phyloP scores from a whole-genome alignment of 441 rosid genomes.

The Biscutella laevigata region DNA sequence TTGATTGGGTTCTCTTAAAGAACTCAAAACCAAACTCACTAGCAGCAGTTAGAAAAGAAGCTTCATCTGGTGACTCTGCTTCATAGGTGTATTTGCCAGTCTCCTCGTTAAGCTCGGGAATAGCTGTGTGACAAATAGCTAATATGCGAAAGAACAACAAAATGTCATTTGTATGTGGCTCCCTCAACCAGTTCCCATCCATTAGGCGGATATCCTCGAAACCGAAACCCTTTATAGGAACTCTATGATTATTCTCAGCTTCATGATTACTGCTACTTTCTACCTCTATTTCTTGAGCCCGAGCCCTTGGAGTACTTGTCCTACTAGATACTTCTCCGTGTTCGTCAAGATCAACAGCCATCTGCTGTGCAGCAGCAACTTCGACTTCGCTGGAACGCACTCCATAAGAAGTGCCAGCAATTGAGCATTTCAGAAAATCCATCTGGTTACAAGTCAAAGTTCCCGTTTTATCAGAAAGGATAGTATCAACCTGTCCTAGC shows the following conservation, averaged over 20 bases:
- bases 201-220: conserved; percentile 72
- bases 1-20: conserved; percentile 76
- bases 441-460: conserved; percentile 96
- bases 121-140: conserved; percentile 87
- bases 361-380: conserved; percentile 77
- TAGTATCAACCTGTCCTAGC: conserved; percentile 88
- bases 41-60: conserved; percentile 86
- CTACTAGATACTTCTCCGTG: conserved; percentile 29
- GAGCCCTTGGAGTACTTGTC: conserved; percentile 31
- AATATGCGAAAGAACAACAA: conserved; percentile 61
- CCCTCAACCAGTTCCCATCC: conserved; percentile 79
- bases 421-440: conserved; percentile 96
- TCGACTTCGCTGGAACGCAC: conserved; percentile 75
- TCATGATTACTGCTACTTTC: conserved; percentile 49
- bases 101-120: conserved; percentile 78
- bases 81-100: conserved; percentile 66
- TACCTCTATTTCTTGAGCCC: conserved; percentile 55
- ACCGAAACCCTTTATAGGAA: conserved; percentile 70
- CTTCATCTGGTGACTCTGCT: conserved; percentile 98
- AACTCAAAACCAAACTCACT: conserved; percentile 94
- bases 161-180: conserved; percentile 47
- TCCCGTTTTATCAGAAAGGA: conserved; percentile 95
- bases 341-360: conserved; percentile 69
- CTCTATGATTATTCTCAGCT: conserved; percentile 35
- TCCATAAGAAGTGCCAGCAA: conserved; percentile 83